Conservation (phyloP, 1,284 basidiomycete genomes). For the Trichosporon ovoides region DNA sequence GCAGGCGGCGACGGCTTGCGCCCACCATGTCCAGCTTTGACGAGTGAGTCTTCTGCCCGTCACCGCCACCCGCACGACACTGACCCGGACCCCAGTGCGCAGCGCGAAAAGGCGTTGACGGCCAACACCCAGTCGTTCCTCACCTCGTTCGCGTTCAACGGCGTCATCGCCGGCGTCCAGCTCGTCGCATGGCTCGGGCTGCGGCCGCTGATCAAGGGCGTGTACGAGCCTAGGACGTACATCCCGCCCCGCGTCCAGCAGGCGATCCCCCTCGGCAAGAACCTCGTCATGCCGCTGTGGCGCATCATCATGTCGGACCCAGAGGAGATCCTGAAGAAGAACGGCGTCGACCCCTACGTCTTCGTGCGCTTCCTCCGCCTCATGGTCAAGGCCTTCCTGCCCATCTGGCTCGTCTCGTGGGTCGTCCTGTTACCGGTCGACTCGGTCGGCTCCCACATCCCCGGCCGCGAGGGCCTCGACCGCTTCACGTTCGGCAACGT, state of each 20-base stretch:
- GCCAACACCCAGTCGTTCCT: constrained; percentile 58
- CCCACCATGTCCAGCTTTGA: not conserved
- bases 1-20: not conserved
- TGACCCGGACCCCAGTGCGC: not conserved
- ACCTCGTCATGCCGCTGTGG: constrained; percentile 37
- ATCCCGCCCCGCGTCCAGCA: constrained; percentile 45
- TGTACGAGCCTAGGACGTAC: constrained; percentile 70
- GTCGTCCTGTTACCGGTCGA: constrained; percentile 60
- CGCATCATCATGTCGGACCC: constrained; percentile 39
- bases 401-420: constrained; percentile 61
- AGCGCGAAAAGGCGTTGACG: not conserved
- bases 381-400: constrained; percentile 61
- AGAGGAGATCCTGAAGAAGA: constrained; percentile 51
- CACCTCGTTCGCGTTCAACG: constrained; percentile 59
- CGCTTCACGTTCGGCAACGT: constrained; percentile 55
- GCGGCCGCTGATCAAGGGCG: constrained; percentile 42
- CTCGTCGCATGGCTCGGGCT: constrained; percentile 62
- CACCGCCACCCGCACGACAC: not conserved
- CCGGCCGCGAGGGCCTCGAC: constrained; percentile 51
- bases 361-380: constrained; percentile 63
- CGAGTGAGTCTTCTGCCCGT: not conserved
- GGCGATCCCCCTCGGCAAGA: constrained; percentile 30
- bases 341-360: constrained; percentile 63
- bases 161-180: constrained; percentile 57
- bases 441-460: constrained; percentile 50